Evolutionary conservation across 306 rosid species (phyloP).

Genomic region (Dalbergia oliveri): DNA sequence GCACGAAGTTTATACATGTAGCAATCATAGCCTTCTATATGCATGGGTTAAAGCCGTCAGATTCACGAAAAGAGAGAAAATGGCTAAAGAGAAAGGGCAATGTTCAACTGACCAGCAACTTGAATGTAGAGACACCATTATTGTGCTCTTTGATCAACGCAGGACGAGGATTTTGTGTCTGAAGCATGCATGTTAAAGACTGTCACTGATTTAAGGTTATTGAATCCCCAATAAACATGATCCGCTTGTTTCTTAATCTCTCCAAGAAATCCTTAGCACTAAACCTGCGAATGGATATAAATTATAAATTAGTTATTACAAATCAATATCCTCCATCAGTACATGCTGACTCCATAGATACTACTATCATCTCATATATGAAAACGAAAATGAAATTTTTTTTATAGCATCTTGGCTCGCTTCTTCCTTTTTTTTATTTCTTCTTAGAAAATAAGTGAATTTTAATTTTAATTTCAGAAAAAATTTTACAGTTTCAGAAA

Average conservation of each 20-base stretch:
- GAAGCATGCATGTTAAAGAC: conserved; percentile 55
- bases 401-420: too few species aligned
- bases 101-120: conserved; percentile 35
- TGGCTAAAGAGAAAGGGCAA: neutral
- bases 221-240: conserved; percentile 56
- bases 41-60: too few species aligned
- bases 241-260: conserved; percentile 38
- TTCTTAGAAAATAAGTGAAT: too few species aligned
- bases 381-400: too few species aligned
- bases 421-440: too few species aligned
- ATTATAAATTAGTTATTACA: neutral
- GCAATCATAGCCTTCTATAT: too few species aligned
- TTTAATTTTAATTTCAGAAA: too few species aligned
- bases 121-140: conserved; percentile 35
- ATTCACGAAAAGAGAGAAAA: too few species aligned
- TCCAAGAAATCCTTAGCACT: conserved; percentile 36
- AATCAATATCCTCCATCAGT: neutral
- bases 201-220: conserved; percentile 55
- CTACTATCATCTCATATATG: too few species aligned
- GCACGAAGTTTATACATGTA: too few species aligned
- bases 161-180: conserved; percentile 13
- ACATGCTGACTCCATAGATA: neutral
- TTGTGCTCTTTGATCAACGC: neutral
- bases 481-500: too few species aligned
- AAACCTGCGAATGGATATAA: conserved; percentile 38